Evolutionary conservation across 129 eudicot genomes (phyloP).

Genomic region (Cynara cardunculus): DNA sequence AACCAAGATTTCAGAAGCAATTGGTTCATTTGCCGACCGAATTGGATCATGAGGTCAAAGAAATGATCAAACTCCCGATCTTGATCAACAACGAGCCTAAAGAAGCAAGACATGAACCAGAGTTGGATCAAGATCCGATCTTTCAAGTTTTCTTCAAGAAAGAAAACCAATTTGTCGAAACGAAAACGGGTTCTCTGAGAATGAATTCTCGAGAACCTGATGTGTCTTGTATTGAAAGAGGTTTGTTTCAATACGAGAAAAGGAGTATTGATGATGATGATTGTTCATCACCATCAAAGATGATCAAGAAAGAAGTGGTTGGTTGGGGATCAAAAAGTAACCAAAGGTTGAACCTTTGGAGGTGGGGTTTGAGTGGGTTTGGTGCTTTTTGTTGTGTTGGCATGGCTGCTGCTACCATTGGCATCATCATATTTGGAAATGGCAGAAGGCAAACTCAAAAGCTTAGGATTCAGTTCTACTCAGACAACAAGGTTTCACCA

Average conservation of each 20-base stretch:
- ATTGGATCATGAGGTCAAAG: constrained; percentile 30
- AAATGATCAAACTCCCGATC: constrained; percentile 24
- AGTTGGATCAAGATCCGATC: constrained; percentile 44
- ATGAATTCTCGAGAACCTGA: constrained; percentile 33
- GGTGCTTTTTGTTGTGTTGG: constrained; percentile 81
- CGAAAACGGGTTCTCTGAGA: constrained; percentile 55
- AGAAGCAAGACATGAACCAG: not conserved
- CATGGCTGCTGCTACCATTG: constrained; percentile 68
- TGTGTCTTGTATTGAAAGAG: constrained; percentile 33
- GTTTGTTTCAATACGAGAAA: constrained; percentile 44
- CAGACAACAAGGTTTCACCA: constrained; percentile 62
- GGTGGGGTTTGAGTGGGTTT: constrained; percentile 46
- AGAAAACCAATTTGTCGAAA: constrained; percentile 81
- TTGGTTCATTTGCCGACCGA: constrained; percentile 30
- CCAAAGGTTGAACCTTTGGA: constrained; percentile 43
- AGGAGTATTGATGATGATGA: constrained; percentile 21
- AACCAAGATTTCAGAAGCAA: constrained; percentile 24
- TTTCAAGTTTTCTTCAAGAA: constrained; percentile 63
- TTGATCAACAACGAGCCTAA: constrained; percentile 9
- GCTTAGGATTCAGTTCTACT: constrained; percentile 53
- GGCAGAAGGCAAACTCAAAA: constrained; percentile 42
- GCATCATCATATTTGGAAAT: constrained; percentile 50
- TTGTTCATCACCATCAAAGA: constrained; percentile 35
- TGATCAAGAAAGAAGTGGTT: constrained; percentile 26
- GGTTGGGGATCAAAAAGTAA: constrained; percentile 25